Percentiles rank a stretch among this genome's conserved stretches.
These are phyloP conservation scores for Heterobasidion parviporum DNA, from an alignment of 1,284 basidiomycete genomes.

Conservation along the genomic window DNA sequence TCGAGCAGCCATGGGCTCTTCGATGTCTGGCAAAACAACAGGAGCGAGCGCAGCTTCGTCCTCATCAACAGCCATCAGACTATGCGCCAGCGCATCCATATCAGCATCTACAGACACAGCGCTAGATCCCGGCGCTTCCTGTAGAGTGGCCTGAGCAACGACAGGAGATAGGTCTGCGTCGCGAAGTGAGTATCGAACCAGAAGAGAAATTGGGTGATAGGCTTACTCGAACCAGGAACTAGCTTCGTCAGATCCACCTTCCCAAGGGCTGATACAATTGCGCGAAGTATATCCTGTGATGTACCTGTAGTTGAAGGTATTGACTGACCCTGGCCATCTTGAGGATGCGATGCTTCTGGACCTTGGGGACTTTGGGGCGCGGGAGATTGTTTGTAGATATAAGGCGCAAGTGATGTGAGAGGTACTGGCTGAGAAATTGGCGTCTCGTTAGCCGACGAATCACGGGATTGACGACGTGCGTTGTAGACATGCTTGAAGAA, in stretches of 20 bases:
- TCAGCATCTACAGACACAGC: background rate
- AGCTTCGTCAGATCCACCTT: background rate
- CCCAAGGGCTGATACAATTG: too few relatives aligned
- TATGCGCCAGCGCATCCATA: background rate
- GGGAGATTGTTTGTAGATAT: background rate
- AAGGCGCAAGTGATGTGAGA: background rate
- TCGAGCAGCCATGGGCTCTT: background rate
- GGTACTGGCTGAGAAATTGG: background rate
- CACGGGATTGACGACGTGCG: background rate
- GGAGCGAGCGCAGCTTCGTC: background rate
- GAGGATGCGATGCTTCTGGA: background rate
- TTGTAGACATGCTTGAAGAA: background rate
- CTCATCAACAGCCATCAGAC: background rate
- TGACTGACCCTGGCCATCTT: background rate
- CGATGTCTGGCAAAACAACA: background rate
- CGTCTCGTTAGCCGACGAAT: background rate
- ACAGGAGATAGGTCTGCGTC: too few relatives aligned
- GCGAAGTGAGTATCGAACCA: too few relatives aligned
- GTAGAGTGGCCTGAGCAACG: too few relatives aligned
- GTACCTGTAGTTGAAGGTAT: background rate
- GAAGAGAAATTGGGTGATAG: background rate
- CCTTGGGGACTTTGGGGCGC: background rate
- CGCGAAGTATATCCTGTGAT: too few relatives aligned
- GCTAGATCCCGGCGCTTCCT: too few relatives aligned
- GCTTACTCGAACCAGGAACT: background rate